A percentile compares a stretch with the other conserved stretches of the same genome.
These are phyloP conservation scores for Centella asiatica DNA, from an alignment of 129 eudicot species.

Conservation along the genomic window DNA sequence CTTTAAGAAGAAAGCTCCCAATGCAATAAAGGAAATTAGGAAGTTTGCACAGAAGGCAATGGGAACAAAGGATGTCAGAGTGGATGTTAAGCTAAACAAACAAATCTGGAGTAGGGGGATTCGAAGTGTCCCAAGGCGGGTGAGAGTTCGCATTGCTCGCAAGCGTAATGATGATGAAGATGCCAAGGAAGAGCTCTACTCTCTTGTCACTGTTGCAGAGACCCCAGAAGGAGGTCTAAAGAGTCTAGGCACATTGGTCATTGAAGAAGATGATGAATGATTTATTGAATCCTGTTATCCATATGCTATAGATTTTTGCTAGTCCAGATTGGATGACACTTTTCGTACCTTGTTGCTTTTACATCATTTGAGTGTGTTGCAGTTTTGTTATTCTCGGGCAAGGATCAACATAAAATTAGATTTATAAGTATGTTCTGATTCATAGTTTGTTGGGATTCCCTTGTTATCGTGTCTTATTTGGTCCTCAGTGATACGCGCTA, in stretches of 20 bases:
- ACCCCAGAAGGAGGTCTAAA: constrained; percentile 53
- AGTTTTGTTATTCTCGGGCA: background rate
- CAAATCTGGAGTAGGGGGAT: constrained; percentile 71
- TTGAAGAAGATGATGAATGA: constrained; percentile 62
- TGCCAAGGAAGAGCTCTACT: constrained; percentile 69
- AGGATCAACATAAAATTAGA: background rate
- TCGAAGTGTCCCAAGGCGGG: constrained; percentile 64
- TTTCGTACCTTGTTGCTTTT: constrained; percentile 15
- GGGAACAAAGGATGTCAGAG: constrained; percentile 71
- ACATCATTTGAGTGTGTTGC: constrained; percentile 3
- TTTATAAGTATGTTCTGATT: background rate
- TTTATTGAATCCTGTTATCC: constrained; percentile 1
- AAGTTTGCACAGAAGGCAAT: constrained; percentile 63
- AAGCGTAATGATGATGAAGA: constrained; percentile 75
- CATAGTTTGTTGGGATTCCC: too few species aligned
- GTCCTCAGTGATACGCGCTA: too few species aligned
- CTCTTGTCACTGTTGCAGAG: constrained; percentile 67
- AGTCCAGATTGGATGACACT: background rate
- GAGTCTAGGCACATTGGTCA: constrained; percentile 61
- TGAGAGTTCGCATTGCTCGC: constrained; percentile 61
- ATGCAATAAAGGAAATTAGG: constrained; percentile 64
- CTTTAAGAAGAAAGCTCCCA: constrained; percentile 73
- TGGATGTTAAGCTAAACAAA: constrained; percentile 75
- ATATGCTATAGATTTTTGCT: constrained; percentile 9
- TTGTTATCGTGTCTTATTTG: too few species aligned